Evolutionary conservation across 2,329 filamentous ascomycete species (phyloP).

Genomic region (Sporothrix pseudoabietina): DNA sequence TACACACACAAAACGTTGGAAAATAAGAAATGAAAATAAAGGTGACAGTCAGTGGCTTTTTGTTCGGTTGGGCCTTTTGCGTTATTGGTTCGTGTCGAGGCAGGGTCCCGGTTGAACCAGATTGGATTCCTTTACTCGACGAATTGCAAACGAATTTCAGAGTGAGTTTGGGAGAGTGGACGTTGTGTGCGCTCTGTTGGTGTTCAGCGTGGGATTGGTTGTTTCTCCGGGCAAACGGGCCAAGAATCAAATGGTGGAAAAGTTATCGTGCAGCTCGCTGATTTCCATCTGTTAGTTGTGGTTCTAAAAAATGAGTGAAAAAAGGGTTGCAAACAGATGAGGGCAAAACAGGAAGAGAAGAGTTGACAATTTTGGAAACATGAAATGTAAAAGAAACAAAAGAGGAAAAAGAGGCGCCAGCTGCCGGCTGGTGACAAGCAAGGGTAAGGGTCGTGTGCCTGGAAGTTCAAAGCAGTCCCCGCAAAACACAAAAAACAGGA

Average conservation of each 20-base stretch:
- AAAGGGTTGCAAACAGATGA: neutral
- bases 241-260: neutral
- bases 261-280: slow-evolving; percentile 11
- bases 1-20: no score
- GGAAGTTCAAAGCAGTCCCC: neutral
- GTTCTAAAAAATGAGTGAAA: neutral
- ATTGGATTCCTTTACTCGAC: neutral
- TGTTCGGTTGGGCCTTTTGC: neutral
- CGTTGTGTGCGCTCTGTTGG: neutral
- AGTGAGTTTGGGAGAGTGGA: neutral
- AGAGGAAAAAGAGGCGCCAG: neutral
- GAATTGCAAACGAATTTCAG: neutral
- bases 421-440: neutral
- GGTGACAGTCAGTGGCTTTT: neutral
- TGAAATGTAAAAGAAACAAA: neutral
- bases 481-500: neutral
- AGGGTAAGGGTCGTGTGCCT: neutral
- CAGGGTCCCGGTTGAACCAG: neutral
- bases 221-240: neutral
- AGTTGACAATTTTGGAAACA: neutral
- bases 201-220: neutral
- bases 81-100: slow-evolving; percentile 20
- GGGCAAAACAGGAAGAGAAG: neutral
- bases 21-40: neutral
- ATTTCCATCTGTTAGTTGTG: neutral